A percentile compares a stretch with the other conserved stretches of the same genome.
Evolutionary conservation across 352 stramenopile genomes (phyloP).

Genomic region (Phytophthora tubulina): DNA sequence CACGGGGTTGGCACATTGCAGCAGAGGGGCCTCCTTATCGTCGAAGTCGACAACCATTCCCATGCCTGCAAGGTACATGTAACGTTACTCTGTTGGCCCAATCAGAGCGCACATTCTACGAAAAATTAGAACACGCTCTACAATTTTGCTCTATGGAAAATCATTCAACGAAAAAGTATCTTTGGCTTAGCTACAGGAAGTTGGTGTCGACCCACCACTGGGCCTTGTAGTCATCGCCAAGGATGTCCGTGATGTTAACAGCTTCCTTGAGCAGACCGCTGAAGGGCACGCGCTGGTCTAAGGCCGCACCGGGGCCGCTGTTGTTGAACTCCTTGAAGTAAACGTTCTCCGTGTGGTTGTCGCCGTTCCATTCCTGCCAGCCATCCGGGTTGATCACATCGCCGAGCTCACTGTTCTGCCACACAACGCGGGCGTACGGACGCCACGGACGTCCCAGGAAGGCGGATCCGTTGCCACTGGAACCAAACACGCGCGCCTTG

Average conservation of each 20-base stretch:
- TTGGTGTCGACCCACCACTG: too few species aligned
- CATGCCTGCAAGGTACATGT: too few species aligned
- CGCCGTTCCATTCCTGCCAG: too few species aligned
- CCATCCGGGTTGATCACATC: too few species aligned
- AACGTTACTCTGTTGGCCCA: background rate
- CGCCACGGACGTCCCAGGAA: too few species aligned
- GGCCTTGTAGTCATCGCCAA: too few species aligned
- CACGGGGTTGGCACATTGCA: background rate
- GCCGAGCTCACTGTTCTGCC: too few species aligned
- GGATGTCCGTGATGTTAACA: background rate
- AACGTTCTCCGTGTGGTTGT: too few species aligned
- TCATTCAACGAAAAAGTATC: background rate
- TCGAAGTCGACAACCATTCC: background rate
- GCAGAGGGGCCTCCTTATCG: background rate
- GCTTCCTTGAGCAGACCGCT: background rate
- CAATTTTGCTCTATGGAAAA: background rate
- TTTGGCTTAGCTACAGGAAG: background rate
- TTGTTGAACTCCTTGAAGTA: constrained; percentile 4
- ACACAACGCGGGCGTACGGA: too few species aligned
- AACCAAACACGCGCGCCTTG: background rate
- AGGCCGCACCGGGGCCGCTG: background rate
- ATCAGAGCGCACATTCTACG: background rate
- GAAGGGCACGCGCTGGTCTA: background rate
- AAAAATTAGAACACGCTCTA: background rate
- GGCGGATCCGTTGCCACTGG: too few species aligned